Percentiles rank a stretch among this genome's conserved stretches.
Evolutionary conservation across 495 filamentous ascomycete genomes (phyloP).

Genomic region (Elaphomyces granulatus): DNA sequence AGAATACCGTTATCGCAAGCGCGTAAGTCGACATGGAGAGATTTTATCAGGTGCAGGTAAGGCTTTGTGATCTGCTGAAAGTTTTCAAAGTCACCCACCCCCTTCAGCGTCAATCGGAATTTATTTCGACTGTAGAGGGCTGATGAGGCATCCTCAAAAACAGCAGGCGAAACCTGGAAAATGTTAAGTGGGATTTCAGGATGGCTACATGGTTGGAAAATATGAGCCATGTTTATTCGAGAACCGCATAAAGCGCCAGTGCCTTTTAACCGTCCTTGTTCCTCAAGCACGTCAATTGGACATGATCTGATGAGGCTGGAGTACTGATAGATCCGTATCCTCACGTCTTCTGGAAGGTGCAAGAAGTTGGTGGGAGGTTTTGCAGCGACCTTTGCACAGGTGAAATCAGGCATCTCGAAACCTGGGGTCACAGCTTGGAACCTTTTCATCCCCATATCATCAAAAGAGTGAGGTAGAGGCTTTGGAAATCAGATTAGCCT

Average conservation of each 20-base stretch:
- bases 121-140: constrained; percentile 9
- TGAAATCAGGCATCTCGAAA: too few relatives aligned
- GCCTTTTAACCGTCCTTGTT: constrained; percentile 3
- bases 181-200: constrained; percentile 10
- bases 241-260: too few relatives aligned
- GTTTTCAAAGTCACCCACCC: constrained; percentile 6
- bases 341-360: constrained; percentile 11
- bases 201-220: constrained; percentile 12
- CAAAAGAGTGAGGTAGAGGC: too few relatives aligned
- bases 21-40: constrained; percentile 14
- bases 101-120: constrained; percentile 9
- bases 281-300: constrained; percentile 8
- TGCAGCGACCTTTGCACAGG: too few relatives aligned
- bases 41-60: constrained; percentile 5
- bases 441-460: too few relatives aligned
- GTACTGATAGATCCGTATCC: constrained; percentile 13
- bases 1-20: constrained; percentile 8
- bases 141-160: constrained; percentile 6
- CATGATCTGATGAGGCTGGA: constrained; percentile 13
- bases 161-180: constrained; percentile 5
- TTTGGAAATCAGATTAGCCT: too few relatives aligned
- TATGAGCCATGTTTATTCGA: too few relatives aligned
- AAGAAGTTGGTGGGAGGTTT: constrained; percentile 10
- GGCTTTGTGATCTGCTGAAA: constrained; percentile 8
- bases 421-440: too few relatives aligned